A percentile compares a stretch with the other conserved stretches of the same genome.
phyloP scores from a whole-genome alignment of 1,284 basidiomycete species.

The Austropuccinia psidii region DNA sequence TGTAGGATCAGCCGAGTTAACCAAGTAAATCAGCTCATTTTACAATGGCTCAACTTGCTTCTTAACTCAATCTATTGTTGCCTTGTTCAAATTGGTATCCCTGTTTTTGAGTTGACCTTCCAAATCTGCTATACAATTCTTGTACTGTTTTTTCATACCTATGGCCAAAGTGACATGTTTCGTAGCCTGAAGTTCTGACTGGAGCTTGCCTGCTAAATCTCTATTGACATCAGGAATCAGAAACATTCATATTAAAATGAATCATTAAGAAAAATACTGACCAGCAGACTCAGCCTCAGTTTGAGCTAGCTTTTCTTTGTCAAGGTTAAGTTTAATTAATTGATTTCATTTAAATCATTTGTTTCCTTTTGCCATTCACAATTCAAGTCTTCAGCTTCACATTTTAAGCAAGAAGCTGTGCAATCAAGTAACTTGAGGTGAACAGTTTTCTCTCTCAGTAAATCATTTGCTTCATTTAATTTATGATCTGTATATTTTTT shows the following conservation, averaged over 20 bases:
- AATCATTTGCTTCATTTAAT: constrained; percentile 68
- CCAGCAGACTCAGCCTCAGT: constrained; percentile 57
- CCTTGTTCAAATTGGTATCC: constrained; percentile 32
- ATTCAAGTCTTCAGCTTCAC: constrained; percentile 75
- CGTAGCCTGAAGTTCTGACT: background rate
- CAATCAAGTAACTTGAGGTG: constrained; percentile 79
- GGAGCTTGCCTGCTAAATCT: background rate
- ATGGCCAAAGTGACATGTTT: background rate
- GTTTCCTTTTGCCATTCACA: constrained; percentile 68
- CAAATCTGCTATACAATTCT: constrained; percentile 42
- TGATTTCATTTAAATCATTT: constrained; percentile 57
- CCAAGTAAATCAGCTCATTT: constrained; percentile 59
- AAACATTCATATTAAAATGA: background rate
- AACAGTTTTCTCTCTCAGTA: constrained; percentile 62
- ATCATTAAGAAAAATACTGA: constrained; percentile 1
- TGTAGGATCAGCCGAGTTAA: constrained; percentile 54
- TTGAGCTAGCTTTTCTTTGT: constrained; percentile 45
- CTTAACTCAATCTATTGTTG: constrained; percentile 56
- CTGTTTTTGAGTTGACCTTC: constrained; percentile 41
- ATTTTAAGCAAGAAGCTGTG: constrained; percentile 63
- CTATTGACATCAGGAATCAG: background rate
- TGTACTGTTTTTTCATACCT: constrained; percentile 50
- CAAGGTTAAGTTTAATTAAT: constrained; percentile 41
- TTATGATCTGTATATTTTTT: constrained; percentile 92
- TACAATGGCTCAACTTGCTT: constrained; percentile 62